These are phyloP conservation scores for Ophiocordyceps camponoti-leonardi DNA, from an alignment of 2,329 filamentous ascomycete genomes.

Conservation along the genomic window DNA sequence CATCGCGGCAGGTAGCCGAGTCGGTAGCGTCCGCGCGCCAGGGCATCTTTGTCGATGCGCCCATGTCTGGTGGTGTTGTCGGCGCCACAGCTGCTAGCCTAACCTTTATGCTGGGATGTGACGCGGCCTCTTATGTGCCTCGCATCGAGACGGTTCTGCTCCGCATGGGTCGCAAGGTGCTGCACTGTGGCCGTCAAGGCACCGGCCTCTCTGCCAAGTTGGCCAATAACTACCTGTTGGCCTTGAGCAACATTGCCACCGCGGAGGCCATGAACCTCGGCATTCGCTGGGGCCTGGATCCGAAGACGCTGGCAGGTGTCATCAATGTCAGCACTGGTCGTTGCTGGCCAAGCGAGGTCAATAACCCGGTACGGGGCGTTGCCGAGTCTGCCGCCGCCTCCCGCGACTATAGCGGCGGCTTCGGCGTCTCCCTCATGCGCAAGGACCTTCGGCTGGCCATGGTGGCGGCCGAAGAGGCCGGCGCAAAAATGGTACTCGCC, in stretches of 20 bases:
- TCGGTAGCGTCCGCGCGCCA: constrained; percentile 45
- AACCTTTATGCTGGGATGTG: constrained; percentile 86
- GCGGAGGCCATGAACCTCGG: constrained; percentile 51
- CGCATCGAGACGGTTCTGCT: constrained; percentile 52
- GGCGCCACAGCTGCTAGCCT: constrained; percentile 75
- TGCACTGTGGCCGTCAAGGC: constrained; percentile 74
- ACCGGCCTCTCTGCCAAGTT: constrained; percentile 82
- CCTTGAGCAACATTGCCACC: constrained; percentile 71
- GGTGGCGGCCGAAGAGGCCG: constrained; percentile 50
- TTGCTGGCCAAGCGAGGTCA: constrained; percentile 92
- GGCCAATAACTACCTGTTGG: constrained; percentile 92
- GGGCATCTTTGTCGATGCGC: constrained; percentile 78
- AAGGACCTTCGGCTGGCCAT: constrained; percentile 64
- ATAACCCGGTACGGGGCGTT: constrained; percentile 85
- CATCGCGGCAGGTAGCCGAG: constrained; percentile 62
- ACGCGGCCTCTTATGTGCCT: constrained; percentile 35
- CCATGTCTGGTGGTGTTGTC: constrained; percentile 92
- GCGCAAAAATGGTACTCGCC: constrained; percentile 47
- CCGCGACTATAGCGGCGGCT: constrained; percentile 61
- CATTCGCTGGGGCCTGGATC: constrained; percentile 41
- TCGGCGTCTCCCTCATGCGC: constrained; percentile 61
- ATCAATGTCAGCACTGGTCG: constrained; percentile 89
- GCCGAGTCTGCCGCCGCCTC: constrained; percentile 58
- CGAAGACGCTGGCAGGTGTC: constrained; percentile 56
- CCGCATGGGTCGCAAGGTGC: constrained; percentile 70